phyloP scores from a whole-genome alignment of 495 filamentous ascomycete genomes.

The Tuber calosporum region DNA sequence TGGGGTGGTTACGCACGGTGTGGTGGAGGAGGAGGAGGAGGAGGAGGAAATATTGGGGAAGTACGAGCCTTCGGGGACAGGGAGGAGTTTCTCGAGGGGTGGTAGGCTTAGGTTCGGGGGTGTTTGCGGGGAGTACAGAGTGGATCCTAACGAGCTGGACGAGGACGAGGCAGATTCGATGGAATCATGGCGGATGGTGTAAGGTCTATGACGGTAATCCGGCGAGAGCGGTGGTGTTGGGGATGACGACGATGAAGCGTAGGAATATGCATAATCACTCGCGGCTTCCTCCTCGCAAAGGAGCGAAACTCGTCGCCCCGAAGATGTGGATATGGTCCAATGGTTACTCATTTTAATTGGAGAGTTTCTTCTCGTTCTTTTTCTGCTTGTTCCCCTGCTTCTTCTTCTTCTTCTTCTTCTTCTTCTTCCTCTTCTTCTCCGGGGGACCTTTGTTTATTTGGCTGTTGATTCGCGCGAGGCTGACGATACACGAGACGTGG shows the following conservation, averaged over 20 bases:
- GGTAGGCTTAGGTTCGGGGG: slow-evolving; percentile 38
- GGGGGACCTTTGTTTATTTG: background rate
- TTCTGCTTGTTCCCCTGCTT: background rate
- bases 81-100: slow-evolving; percentile 37
- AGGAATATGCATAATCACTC: slow-evolving; percentile 30
- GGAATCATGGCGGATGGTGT: slow-evolving; percentile 35
- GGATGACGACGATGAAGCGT: slow-evolving; percentile 29
- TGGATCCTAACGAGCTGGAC: slow-evolving; percentile 38
- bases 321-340: slow-evolving; percentile 40
- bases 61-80: slow-evolving; percentile 24
- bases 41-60: slow-evolving; percentile 19
- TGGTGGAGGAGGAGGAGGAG: too few species aligned
- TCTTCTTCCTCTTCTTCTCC: background rate
- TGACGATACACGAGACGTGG: slow-evolving; percentile 16
- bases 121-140: slow-evolving; percentile 35
- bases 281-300: slow-evolving; percentile 38
- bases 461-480: slow-evolving; percentile 12
- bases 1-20: too few species aligned
- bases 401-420: background rate
- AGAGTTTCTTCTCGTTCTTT: background rate
- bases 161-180: slow-evolving; percentile 36
- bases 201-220: slow-evolving; percentile 31
- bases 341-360: slow-evolving; percentile 35
- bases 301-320: slow-evolving; percentile 39
- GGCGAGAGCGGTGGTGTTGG: slow-evolving; percentile 41